Conservation (phyloP, 768 basidiomycete species). For the Rhodotorula babjevae region DNA sequence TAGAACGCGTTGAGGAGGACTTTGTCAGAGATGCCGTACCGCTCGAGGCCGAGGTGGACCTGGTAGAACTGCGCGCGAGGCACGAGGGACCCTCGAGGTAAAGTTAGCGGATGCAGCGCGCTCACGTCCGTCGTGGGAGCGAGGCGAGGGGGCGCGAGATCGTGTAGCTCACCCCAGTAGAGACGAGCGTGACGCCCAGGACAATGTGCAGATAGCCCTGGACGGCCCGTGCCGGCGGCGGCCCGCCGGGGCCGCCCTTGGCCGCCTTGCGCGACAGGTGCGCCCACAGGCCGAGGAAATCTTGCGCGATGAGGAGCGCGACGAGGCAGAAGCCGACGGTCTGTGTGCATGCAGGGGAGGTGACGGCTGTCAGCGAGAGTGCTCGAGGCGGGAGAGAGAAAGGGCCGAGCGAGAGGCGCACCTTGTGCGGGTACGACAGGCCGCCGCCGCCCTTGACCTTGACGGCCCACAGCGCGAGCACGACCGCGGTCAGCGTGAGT, state of each 20-base stretch:
- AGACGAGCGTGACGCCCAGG: slow-evolving; percentile 13
- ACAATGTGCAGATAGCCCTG: slow-evolving; percentile 17
- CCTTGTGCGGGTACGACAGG: slow-evolving; percentile 14
- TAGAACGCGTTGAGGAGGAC: neutral
- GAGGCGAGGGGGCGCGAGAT: neutral
- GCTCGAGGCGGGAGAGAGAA: too few relatives aligned
- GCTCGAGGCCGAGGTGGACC: slow-evolving; percentile 15
- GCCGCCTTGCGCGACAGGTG: neutral
- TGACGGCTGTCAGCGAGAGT: neutral
- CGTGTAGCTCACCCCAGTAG: slow-evolving; percentile 15
- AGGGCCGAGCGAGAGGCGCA: neutral
- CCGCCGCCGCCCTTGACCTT: slow-evolving; percentile 1
- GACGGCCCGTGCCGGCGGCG: neutral
- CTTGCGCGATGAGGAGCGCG: neutral
- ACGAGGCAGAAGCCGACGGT: slow-evolving; percentile 11
- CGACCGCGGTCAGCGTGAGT: slow-evolving; percentile 1
- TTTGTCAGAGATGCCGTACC: slow-evolving; percentile 1
- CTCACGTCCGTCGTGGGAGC: too few relatives aligned
- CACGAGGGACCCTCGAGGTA: too few relatives aligned
- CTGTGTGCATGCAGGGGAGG: neutral
- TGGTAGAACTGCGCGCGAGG: slow-evolving; percentile 7
- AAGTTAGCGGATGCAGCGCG: too few relatives aligned
- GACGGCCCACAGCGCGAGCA: slow-evolving; percentile 7
- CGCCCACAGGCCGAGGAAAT: slow-evolving; percentile 8
- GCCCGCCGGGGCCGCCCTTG: neutral